Conservation (phyloP, 371 early-diverging fungal species). For the Zancudomyces culisetae region DNA sequence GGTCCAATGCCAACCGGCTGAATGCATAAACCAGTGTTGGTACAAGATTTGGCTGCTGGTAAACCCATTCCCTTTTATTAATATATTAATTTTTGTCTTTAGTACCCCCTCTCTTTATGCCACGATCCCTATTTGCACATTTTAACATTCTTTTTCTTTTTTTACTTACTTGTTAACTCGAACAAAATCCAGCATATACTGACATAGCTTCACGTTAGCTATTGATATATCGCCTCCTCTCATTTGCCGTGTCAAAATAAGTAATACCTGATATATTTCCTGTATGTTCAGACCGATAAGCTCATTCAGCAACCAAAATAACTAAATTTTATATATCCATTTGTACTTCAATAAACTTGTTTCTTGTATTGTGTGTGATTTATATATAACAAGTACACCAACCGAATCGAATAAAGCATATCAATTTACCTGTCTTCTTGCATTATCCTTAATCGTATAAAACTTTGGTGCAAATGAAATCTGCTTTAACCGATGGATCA, state of each 20-base stretch:
- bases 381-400: not conserved
- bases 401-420: not conserved
- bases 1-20: conserved; percentile 36
- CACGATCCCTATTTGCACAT: too few species aligned
- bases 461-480: conserved; percentile 29
- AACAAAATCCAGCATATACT: conserved; percentile 30
- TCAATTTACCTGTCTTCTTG: conserved; percentile 26
- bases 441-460: conserved; percentile 19
- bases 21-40: conserved; percentile 37
- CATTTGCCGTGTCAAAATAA: conserved; percentile 37
- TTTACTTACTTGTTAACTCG: conserved; percentile 19
- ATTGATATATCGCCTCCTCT: conserved; percentile 37
- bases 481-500: conserved; percentile 29
- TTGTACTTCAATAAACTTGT: not conserved
- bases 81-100: too few species aligned
- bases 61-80: conserved; percentile 18
- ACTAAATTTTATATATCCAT: conserved; percentile 17
- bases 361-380: not conserved
- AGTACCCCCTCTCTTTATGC: too few species aligned
- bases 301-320: conserved; percentile 42
- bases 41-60: conserved; percentile 28
- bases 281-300: conserved; percentile 29
- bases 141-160: not conserved
- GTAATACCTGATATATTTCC: conserved; percentile 34
- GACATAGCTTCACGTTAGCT: conserved; percentile 29